Base-by-base conservation (phyloP, 176 grass and related monocot species). In the Musa troglodytarum region DNA sequence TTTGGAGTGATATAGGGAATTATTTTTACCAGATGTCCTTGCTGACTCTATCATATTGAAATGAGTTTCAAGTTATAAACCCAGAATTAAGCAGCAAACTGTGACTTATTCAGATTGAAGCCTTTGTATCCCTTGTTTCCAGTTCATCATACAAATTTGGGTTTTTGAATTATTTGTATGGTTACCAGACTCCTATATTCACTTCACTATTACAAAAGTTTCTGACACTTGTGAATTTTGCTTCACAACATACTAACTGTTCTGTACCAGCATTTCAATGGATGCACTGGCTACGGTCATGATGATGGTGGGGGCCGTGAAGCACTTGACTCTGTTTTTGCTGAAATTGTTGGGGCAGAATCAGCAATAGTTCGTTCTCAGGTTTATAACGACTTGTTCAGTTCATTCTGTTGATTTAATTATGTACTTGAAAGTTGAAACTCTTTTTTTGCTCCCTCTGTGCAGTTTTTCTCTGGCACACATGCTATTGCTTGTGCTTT, bases 361-460 rank as follows among this genome's bases (percentile, higher is more conserved):
- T 87, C 95, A n/a, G 90, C 90, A 80, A 87, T 98, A 53, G 90
- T 98, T 80, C 88, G 95, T 12, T 86, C 86, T 15, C 95, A 98
- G 86, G 95, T 91, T 78, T 65, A 61, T 65, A 65, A 77, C 25
- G 49, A 23, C 11, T 49, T 77, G 43, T 65, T 23, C 26, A 24
- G 16, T 63, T 21, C 9, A 17, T 65, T 19, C 17, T 54, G 19
- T 59, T 62, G 69, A 74, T 17, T n/a, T 71, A 56, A 9, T 63
- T 16, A 73, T 72, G n/a, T 19, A 73, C 56, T 52, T 17, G 15
- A 61, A 63, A 23, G 56, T 57, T 51, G 10, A 11, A 21, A 11
- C 34, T 20, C 8, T 49, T 11, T 83, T 16, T 71, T 67, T 29
- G 28, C 11, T 63, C 10, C 53, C 83, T 15, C 57, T 8, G 54